Evolutionary conservation across 805 yeast species (phyloP).

Genomic region (Candida argentea): DNA sequence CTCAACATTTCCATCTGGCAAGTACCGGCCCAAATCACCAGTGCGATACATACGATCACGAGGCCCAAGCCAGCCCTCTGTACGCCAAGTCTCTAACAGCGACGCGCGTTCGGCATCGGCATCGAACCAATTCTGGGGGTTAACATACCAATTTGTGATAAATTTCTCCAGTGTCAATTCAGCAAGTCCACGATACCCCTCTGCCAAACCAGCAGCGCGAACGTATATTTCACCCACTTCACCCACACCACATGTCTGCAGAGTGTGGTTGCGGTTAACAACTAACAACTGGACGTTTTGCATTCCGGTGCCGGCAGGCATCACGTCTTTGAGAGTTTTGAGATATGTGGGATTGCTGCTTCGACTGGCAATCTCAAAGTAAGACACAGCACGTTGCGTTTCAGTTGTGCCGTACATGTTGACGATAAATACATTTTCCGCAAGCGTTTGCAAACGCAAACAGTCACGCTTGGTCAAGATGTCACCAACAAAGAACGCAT

Average conservation of each 20-base stretch:
- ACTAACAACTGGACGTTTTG: slow-evolving; percentile 86
- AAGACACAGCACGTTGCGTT: slow-evolving; percentile 97
- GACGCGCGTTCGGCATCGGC: slow-evolving; percentile 38
- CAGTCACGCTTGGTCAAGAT: slow-evolving; percentile 96
- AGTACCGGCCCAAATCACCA: slow-evolving; percentile 93
- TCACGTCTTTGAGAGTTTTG: slow-evolving; percentile 80
- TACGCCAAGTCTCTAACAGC: slow-evolving; percentile 53
- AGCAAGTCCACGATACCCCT: slow-evolving; percentile 88
- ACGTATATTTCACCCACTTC: slow-evolving; percentile 98
- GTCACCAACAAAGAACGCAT: slow-evolving; percentile 98
- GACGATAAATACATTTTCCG: slow-evolving; percentile 80
- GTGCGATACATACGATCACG: slow-evolving; percentile 94
- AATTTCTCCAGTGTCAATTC: slow-evolving; percentile 84
- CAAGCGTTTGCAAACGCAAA: slow-evolving; percentile 81
- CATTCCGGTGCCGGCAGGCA: slow-evolving; percentile 99
- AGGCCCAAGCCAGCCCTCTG: slow-evolving; percentile 78
- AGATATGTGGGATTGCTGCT: slow-evolving; percentile 60
- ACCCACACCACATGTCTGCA: slow-evolving; percentile 95
- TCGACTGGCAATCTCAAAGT: slow-evolving; percentile 76
- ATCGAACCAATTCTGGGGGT: slow-evolving; percentile 50
- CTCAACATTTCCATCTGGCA: slow-evolving; percentile 96
- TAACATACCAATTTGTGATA: slow-evolving; percentile 83
- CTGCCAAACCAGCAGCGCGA: slow-evolving; percentile 96
- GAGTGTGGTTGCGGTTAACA: slow-evolving; percentile 80
- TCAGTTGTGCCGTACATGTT: slow-evolving; percentile 99